Base-by-base conservation (phyloP, 768 basidiomycete species). In the Leccinum truebloodii region DNA sequence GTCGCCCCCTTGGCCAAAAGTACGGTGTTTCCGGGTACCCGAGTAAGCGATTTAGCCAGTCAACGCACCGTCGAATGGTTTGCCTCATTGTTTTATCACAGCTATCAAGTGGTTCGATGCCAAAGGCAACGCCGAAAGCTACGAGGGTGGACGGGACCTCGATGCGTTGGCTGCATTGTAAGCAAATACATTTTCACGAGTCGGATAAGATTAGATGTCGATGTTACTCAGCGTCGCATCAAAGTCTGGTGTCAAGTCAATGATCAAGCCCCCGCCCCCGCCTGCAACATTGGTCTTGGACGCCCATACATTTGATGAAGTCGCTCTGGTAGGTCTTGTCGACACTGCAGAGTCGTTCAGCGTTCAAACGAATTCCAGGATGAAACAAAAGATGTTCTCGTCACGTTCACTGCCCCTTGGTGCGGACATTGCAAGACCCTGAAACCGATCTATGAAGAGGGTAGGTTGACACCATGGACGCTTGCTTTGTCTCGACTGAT, bases 351-450 rank as follows among this genome's bases (percentile, higher is more conserved):
- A 30, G 3, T 22, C 10, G 20, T 22, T 8, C 10, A n/a, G 55
- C 54, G n/a, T 26, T 65, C 10, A 62, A 22, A 44, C 18, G 18
- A 1, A 39, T 24, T 3, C 18, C 61, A 89, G 84, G 85, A 92
- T 67, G 69, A 80, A 24, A 76, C 80, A 24, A 95, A 95, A 77
- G 85, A 95, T 67, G 92, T 93, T 49, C 79, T 98, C 24, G 92
- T 96, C 51, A 80, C 90, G 1, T 93, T 90, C 78, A 93, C 89
- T 61, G 90, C 90, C 26, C 85, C 86, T 41, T 89, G 92, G 93
- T 95, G 95, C 66, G 94, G 94, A 32, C 95, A 98, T 80, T 98
- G 96, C 84, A 98, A 98, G 79, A 82, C 62, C 64, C 73, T 97
- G 74, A 95, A 95, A 75, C 94, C 95, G 20, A 80, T 81, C 34